A percentile compares a stretch with the other conserved stretches of the same genome.
Evolutionary conservation across 2,329 filamentous ascomycete species (phyloP).

Genomic region (Hypoxylon sp.): DNA sequence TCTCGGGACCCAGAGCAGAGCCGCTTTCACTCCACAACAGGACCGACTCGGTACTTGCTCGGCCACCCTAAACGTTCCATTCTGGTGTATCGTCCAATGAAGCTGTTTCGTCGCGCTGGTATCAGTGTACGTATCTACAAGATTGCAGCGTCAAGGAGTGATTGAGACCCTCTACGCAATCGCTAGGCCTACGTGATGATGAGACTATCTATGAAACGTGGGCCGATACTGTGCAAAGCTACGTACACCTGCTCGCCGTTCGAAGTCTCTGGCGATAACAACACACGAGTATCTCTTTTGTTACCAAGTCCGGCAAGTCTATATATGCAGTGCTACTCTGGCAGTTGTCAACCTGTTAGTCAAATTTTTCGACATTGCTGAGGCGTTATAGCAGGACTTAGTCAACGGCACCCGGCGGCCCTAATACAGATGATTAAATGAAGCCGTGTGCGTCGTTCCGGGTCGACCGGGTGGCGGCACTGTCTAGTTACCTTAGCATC

Average conservation of each 20-base stretch:
- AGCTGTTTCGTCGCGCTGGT: constrained; percentile 19
- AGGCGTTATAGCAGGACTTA: neutral
- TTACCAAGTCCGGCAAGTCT: no score
- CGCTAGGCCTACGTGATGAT: neutral
- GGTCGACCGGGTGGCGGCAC: constrained; percentile 32
- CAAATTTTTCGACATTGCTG: neutral
- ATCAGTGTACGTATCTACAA: constrained; percentile 6
- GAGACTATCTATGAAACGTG: neutral
- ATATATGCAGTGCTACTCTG: neutral
- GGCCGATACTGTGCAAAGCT: neutral
- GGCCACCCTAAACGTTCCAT: constrained; percentile 39
- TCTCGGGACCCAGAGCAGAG: constrained; percentile 40
- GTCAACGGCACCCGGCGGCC: constrained; percentile 26
- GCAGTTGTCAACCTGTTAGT: neutral
- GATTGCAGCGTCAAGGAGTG: neutral
- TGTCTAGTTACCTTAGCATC: constrained; percentile 6
- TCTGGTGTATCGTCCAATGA: constrained; percentile 25
- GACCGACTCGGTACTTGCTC: constrained; percentile 48
- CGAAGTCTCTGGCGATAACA: neutral
- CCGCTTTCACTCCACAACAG: constrained; percentile 48
- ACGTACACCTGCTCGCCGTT: neutral
- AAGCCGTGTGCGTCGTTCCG: constrained; percentile 7
- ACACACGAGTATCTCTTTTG: neutral
- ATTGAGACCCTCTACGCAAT: constrained; percentile 4
- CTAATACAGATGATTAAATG: constrained; percentile 4